Base-by-base conservation (phyloP, 805 yeast genomes). In the Kodamaea hsintzibuensis region DNA sequence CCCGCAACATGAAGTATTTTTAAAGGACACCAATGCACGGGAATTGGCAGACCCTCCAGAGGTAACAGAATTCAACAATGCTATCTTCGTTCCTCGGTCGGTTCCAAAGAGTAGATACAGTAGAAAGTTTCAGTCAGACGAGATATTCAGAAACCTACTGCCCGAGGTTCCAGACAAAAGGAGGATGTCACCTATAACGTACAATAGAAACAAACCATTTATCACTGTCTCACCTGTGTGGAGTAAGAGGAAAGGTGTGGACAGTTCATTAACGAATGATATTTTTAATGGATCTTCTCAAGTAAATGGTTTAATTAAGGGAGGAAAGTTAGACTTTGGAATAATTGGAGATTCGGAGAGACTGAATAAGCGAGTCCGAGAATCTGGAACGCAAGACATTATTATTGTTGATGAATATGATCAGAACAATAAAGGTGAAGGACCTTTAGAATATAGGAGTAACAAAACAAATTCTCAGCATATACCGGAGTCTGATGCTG, bases 71-170 rank as follows among this genome's bases (percentile, higher is more conserved):
- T 51, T 43, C 47, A 45, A 47, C 37, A 51, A 51, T 22, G 54
- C 46, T 5, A 51, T 51, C 16, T 51, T 51, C 10, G 54, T 51
- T 25, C 50, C 54, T 12, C 17, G 54, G 2, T 38, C 50, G 3
- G 22, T 51, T 46, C 54, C 49, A 2, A 51, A 35, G 25, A 33
- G 49, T 9, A 45, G 42, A 30, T 51, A 51, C 14, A 19, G 38
- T 5, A 40, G 46, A 13, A 45, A 19, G 35, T 45, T 42, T 30
- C 49, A 50, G 35, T 50, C 53, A 8, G 47, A 45, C 33, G 25
- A 33, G 30, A 50, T 43, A 6, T 44, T 38, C 18, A 49, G 49
- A 7, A 42, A 27, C n/a, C 8, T 27, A 12, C 47, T 27, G 51
- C 47, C 51, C 3, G 47, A 19, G 25, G 17, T 5, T 2, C 5